A percentile compares a stretch with the other conserved stretches of the same genome.
phyloP scores from a whole-genome alignment of 192 early-diverging fungal genomes.

The Chytriomyces hyalinus region DNA sequence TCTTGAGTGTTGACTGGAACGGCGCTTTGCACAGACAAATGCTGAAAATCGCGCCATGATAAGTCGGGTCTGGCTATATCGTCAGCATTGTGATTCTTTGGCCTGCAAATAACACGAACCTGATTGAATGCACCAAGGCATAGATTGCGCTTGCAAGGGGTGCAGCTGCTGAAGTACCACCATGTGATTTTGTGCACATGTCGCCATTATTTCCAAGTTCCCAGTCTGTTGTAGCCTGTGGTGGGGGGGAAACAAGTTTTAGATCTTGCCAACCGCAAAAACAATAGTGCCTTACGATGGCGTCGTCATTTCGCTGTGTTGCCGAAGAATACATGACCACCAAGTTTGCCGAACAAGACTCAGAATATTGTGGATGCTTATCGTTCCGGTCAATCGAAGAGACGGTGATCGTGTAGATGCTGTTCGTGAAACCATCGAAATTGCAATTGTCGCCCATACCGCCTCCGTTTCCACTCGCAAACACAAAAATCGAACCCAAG shows the following conservation, averaged over 20 bases:
- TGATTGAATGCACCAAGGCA: slow-evolving; percentile 73
- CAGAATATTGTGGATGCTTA: slow-evolving; percentile 82
- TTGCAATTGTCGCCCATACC: slow-evolving; percentile 80
- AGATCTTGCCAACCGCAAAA: not conserved
- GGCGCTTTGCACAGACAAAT: slow-evolving; percentile 79
- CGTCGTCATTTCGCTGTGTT: not conserved
- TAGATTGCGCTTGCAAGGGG: slow-evolving; percentile 88
- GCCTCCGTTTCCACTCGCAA: slow-evolving; percentile 93
- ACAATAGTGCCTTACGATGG: not conserved
- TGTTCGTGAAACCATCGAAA: slow-evolving; percentile 95
- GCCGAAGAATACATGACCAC: slow-evolving; percentile 83
- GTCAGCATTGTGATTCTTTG: not conserved
- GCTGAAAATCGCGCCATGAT: slow-evolving; percentile 92
- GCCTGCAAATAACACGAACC: slow-evolving; percentile 10
- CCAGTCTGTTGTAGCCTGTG: slow-evolving; percentile 87
- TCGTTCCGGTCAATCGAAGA: slow-evolving; percentile 79
- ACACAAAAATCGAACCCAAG: slow-evolving; percentile 87
- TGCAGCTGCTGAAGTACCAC: slow-evolving; percentile 94
- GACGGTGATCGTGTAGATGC: slow-evolving; percentile 91
- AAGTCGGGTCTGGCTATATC: slow-evolving; percentile 69
- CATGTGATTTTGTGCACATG: slow-evolving; percentile 76
- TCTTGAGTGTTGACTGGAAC: slow-evolving; percentile 73
- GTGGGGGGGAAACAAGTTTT: not conserved
- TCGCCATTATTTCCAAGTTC: slow-evolving; percentile 32
- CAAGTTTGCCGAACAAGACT: slow-evolving; percentile 85